These are phyloP conservation scores for Hypoxylon subgilvum DNA, from an alignment of 495 filamentous ascomycete genomes.

Conservation along the genomic window DNA sequence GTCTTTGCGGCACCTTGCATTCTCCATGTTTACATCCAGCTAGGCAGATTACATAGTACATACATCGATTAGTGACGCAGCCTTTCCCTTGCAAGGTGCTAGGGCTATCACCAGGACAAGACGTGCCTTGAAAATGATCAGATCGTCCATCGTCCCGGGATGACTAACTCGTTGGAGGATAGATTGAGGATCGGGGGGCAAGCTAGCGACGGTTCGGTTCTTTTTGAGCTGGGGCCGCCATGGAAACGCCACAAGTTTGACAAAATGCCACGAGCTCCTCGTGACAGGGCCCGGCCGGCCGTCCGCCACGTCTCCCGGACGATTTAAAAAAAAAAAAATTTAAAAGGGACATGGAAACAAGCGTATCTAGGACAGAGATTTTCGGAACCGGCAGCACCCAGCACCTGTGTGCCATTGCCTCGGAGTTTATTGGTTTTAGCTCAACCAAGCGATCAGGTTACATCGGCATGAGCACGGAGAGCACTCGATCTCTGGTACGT, in stretches of 20 bases:
- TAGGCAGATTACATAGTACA: too few species aligned
- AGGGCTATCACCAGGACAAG: constrained; percentile 37
- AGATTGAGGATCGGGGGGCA: constrained; percentile 36
- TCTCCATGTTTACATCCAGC: constrained; percentile 34
- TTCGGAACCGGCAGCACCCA: constrained; percentile 31
- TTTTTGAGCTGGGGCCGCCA: constrained; percentile 23
- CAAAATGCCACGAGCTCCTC: constrained; percentile 22
- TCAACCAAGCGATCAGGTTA: constrained; percentile 40
- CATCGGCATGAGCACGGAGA: constrained; percentile 39
- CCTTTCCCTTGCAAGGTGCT: constrained; percentile 26
- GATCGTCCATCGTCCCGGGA: constrained; percentile 36
- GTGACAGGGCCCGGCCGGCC: constrained; percentile 15
- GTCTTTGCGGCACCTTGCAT: constrained; percentile 41
- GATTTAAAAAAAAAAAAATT: not conserved
- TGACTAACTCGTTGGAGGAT: constrained; percentile 37
- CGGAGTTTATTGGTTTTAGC: constrained; percentile 38
- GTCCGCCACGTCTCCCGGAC: constrained; percentile 5
- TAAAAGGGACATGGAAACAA: not conserved
- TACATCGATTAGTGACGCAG: constrained; percentile 30
- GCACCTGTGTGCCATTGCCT: constrained; percentile 29
- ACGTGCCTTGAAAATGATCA: constrained; percentile 37
- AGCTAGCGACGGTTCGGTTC: constrained; percentile 13
- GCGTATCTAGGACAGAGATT: constrained; percentile 1
- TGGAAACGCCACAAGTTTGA: constrained; percentile 29
- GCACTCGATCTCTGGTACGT: constrained; percentile 42